A percentile compares a stretch with the other conserved stretches of the same genome.
Evolutionary conservation across 768 basidiomycete species (phyloP).

Genomic region (Mycena epipterygia): DNA sequence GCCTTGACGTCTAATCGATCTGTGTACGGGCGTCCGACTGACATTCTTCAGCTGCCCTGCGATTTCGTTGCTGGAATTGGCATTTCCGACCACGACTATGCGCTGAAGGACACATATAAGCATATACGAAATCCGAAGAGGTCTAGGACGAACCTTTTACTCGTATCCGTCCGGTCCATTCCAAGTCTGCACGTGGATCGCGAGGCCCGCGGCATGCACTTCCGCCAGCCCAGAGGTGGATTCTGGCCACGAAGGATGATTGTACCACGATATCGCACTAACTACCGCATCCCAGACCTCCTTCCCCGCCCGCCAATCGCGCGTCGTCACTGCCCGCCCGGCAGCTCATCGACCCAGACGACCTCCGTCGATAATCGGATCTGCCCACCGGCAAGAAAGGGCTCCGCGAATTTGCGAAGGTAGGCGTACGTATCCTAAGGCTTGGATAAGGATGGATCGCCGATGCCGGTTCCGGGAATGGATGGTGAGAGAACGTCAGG

Average conservation of each 20-base stretch:
- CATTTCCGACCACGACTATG: slow-evolving; percentile 63
- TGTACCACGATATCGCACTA: slow-evolving; percentile 49
- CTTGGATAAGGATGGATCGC: slow-evolving; percentile 45
- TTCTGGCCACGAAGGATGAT: slow-evolving; percentile 45
- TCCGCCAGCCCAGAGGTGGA: slow-evolving; percentile 43
- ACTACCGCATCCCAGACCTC: slow-evolving; percentile 52
- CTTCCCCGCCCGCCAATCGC: slow-evolving; percentile 39
- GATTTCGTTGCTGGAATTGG: slow-evolving; percentile 67
- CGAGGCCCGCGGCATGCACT: slow-evolving; percentile 35
- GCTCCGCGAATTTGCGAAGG: slow-evolving; percentile 42
- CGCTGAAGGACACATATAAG: slow-evolving; percentile 49
- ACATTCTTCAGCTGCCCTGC: slow-evolving; percentile 59
- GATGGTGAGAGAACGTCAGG: slow-evolving; percentile 44
- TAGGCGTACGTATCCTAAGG: slow-evolving; percentile 45
- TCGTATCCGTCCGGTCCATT: slow-evolving; percentile 39
- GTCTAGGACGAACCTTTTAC: slow-evolving; percentile 47
- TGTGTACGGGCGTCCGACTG: slow-evolving; percentile 57
- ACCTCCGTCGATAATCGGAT: slow-evolving; percentile 48
- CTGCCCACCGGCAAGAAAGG: slow-evolving; percentile 36
- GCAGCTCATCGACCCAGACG: slow-evolving; percentile 39
- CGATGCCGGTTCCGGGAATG: slow-evolving; percentile 44
- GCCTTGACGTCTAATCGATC: slow-evolving; percentile 56
- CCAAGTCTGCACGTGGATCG: slow-evolving; percentile 47
- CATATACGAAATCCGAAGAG: neutral
- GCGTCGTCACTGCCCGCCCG: slow-evolving; percentile 37